These are phyloP conservation scores for Kwoniella sp. DNA, from an alignment of 768 basidiomycete genomes.

Conservation along the genomic window DNA sequence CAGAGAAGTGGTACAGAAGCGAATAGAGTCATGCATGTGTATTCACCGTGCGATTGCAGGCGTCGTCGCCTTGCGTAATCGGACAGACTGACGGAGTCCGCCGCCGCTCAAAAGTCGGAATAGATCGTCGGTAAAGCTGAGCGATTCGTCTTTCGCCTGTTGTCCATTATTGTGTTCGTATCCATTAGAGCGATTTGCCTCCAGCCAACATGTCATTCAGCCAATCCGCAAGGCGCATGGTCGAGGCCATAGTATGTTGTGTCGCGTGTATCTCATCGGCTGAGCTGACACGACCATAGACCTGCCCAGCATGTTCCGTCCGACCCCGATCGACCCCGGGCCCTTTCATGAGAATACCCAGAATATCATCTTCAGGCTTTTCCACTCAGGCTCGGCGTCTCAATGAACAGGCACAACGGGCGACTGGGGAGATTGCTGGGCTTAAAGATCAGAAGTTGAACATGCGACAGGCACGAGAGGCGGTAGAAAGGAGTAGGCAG, in stretches of 20 bases:
- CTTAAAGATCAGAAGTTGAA: constrained; percentile 2
- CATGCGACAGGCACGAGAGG: constrained; percentile 16
- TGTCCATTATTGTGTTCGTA: background rate
- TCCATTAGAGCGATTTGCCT: too few species aligned
- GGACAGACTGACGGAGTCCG: background rate
- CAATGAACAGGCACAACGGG: background rate
- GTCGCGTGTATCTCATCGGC: background rate
- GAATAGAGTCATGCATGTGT: too few species aligned
- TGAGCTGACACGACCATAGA: background rate
- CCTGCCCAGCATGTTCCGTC: constrained; percentile 11
- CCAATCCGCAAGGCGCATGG: constrained; percentile 1
- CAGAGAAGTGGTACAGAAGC: too few species aligned
- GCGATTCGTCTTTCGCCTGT: too few species aligned
- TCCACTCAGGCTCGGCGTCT: background rate
- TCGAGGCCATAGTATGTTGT: background rate
- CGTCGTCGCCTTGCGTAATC: background rate
- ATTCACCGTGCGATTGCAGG: too few species aligned
- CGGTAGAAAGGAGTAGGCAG: constrained; percentile 28
- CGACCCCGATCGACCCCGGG: background rate
- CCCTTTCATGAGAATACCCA: too few species aligned
- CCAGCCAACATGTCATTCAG: background rate
- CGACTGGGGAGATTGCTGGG: constrained; percentile 5
- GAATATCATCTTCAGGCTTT: background rate
- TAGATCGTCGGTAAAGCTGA: background rate
- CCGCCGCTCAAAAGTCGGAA: constrained; percentile 6